These are phyloP conservation scores for Mortierella sp. DNA, from an alignment of 371 early-diverging fungal genomes.

Conservation along the genomic window DNA sequence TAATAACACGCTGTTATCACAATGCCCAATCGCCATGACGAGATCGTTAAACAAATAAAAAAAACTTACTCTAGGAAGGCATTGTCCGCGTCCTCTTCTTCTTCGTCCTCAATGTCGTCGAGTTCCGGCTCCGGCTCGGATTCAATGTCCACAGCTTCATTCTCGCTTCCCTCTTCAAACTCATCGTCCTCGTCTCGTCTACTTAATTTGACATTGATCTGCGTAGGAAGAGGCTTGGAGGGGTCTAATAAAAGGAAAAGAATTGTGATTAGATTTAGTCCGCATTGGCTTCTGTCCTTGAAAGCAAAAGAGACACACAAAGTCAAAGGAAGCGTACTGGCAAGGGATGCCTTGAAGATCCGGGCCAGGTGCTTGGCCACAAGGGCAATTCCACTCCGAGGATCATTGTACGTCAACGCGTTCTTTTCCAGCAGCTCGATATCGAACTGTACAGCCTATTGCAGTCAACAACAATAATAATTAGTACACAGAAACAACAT, in stretches of 20 bases:
- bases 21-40: neutral
- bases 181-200: slow-evolving; percentile 56
- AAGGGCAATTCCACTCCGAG: slow-evolving; percentile 68
- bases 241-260: slow-evolving; percentile 46
- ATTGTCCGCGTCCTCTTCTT: slow-evolving; percentile 28
- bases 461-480: slow-evolving; percentile 9
- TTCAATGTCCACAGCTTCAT: slow-evolving; percentile 43
- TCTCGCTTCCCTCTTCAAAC: slow-evolving; percentile 52
- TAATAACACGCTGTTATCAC: neutral
- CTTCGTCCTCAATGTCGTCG: slow-evolving; percentile 61
- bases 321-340: slow-evolving; percentile 53
- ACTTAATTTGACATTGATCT: slow-evolving; percentile 31
- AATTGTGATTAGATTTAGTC: neutral
- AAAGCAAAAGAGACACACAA: neutral
- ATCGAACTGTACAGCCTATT: slow-evolving; percentile 76
- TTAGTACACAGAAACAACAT: neutral
- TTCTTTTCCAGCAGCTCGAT: slow-evolving; percentile 75
- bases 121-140: slow-evolving; percentile 63
- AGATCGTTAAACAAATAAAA: neutral
- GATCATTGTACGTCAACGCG: slow-evolving; percentile 77
- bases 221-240: slow-evolving; percentile 61
- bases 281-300: neutral
- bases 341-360: slow-evolving; percentile 66
- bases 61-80: slow-evolving; percentile 39
- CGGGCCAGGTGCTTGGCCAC: slow-evolving; percentile 71